Evolutionary conservation across 106 monocot genomes (phyloP).

Genomic region (Gastrodia elata): DNA sequence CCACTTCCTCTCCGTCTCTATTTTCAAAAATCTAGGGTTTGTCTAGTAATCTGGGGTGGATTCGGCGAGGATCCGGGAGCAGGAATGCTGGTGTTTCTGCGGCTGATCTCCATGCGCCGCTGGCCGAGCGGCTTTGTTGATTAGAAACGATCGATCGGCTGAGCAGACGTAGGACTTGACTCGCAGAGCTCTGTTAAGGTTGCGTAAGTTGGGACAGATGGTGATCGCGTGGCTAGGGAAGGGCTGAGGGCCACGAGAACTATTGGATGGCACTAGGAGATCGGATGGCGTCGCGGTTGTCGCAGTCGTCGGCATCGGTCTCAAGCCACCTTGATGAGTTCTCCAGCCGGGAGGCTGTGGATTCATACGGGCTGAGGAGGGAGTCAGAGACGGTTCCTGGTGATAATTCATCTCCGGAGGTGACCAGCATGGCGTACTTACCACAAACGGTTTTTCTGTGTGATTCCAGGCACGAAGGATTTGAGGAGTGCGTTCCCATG

Average conservation of each 20-base stretch:
- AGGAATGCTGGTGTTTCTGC: conserved; percentile 1
- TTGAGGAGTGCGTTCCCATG: conserved; percentile 26
- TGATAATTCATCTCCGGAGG: background rate
- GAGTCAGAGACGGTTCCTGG: conserved; percentile 14
- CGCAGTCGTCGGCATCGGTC: conserved; percentile 24
- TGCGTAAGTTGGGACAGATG: background rate
- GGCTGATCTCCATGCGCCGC: conserved; percentile 6
- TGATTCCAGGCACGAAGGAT: conserved; percentile 42
- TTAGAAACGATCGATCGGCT: background rate
- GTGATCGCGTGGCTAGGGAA: background rate
- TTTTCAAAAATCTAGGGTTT: conserved; percentile 6
- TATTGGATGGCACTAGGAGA: conserved; percentile 11
- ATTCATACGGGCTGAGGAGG: conserved; percentile 16
- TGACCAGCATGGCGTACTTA: conserved; percentile 38
- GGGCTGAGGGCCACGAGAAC: background rate
- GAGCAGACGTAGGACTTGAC: background rate
- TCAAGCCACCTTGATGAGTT: conserved; percentile 26
- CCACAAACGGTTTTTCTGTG: conserved; percentile 50
- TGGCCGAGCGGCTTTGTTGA: conserved; percentile 6
- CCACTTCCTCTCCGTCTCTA: conserved; percentile 4
- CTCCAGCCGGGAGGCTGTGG: conserved; percentile 21
- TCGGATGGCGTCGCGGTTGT: conserved; percentile 23
- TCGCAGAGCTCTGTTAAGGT: background rate
- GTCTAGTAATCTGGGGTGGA: background rate
- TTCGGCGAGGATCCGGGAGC: background rate